phyloP scores from a whole-genome alignment of 805 yeast genomes.

The Saccharomyces mikatae region DNA sequence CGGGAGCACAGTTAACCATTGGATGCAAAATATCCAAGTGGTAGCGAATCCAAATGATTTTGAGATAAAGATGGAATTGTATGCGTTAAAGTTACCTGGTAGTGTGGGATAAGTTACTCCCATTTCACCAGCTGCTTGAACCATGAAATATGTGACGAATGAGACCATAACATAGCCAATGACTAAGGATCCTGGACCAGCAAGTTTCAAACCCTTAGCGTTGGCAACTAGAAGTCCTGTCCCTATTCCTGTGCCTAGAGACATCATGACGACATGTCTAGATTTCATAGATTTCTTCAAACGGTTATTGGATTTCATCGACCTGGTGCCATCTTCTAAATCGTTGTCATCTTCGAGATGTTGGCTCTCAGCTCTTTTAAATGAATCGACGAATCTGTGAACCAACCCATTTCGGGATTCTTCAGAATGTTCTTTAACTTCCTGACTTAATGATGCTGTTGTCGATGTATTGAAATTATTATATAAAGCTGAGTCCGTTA shows the following conservation, averaged over 20 bases:
- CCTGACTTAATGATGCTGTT: not conserved
- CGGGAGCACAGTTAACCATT: conserved; percentile 57
- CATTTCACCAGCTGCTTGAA: conserved; percentile 42
- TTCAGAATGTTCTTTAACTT: not conserved
- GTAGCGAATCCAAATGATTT: conserved; percentile 66
- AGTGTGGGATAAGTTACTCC: conserved; percentile 35
- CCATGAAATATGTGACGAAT: conserved; percentile 49
- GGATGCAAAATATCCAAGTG: conserved; percentile 61
- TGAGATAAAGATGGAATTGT: conserved; percentile 41
- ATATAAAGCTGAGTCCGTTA: not conserved
- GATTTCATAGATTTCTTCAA: conserved; percentile 20
- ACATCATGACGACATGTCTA: conserved; percentile 62
- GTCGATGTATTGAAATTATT: not conserved
- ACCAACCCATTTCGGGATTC: not conserved
- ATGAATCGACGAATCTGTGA: conserved; percentile 5
- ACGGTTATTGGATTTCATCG: conserved; percentile 9
- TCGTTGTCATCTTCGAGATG: conserved; percentile 6
- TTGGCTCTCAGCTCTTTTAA: conserved; percentile 8
- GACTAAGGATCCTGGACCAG: conserved; percentile 42
- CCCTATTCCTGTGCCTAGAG: conserved; percentile 79
- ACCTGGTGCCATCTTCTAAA: conserved; percentile 14
- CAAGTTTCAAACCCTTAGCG: conserved; percentile 38
- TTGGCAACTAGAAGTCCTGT: conserved; percentile 57
- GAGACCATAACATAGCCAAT: conserved; percentile 52
- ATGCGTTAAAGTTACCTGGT: conserved; percentile 36